Conservation (phyloP, 192 early-diverging fungal genomes). For the Podochytrium sp. region DNA sequence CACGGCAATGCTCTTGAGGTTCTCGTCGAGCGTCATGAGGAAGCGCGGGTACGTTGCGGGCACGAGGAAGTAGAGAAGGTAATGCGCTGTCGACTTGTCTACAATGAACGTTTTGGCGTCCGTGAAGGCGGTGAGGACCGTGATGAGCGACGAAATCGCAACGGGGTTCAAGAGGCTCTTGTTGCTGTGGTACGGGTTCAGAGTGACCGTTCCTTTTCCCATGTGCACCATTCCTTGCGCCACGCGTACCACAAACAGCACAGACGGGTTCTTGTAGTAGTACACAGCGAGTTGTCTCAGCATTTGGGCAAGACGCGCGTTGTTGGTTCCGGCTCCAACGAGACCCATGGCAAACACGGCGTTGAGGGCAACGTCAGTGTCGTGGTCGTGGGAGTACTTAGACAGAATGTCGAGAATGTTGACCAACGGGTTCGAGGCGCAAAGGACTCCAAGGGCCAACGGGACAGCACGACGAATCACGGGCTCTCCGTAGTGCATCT, state of each 20-base stretch:
- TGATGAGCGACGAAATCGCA: constrained; percentile 83
- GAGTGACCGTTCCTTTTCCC: constrained; percentile 98
- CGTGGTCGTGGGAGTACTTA: constrained; percentile 99
- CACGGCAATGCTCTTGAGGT: constrained; percentile 78
- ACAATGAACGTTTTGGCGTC: constrained; percentile 90
- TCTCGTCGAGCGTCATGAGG: constrained; percentile 94
- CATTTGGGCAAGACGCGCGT: constrained; percentile 97
- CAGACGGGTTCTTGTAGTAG: constrained; percentile 93
- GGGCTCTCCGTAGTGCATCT: constrained; percentile 99
- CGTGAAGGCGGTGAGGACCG: constrained; percentile 88
- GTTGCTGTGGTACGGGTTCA: constrained; percentile 95
- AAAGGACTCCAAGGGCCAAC: constrained; percentile 91
- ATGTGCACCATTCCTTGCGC: constrained; percentile 89
- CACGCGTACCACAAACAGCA: constrained; percentile 84
- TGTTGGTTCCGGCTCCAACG: constrained; percentile 98
- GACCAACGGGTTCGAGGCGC: constrained; percentile 94
- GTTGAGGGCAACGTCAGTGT: constrained; percentile 89
- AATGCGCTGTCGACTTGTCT: constrained; percentile 76
- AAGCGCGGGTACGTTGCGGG: constrained; percentile 97
- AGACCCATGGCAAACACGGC: constrained; percentile 99
- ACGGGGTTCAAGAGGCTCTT: constrained; percentile 90
- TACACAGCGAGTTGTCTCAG: constrained; percentile 93
- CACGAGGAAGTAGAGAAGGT: constrained; percentile 90
- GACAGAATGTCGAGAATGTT: constrained; percentile 91
- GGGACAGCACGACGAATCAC: constrained; percentile 93